These are phyloP conservation scores for Nyssa sinensis DNA, from an alignment of 148 eudicot species.

Conservation along the genomic window DNA sequence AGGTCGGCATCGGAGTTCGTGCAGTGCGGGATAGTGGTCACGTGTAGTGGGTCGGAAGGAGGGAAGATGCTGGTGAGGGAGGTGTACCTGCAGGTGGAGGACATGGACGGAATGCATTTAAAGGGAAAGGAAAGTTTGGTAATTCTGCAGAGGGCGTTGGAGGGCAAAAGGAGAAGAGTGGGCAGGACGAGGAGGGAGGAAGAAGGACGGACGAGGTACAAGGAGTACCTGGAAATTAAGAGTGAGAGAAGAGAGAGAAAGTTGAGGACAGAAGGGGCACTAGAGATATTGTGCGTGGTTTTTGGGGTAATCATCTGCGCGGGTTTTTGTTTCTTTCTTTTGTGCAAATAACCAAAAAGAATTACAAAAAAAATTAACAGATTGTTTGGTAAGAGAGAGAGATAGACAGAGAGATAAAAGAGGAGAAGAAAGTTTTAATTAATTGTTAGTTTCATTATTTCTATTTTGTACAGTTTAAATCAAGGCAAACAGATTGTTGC, in stretches of 20 bases:
- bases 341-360: not conserved
- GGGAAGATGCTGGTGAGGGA: constrained; percentile 73
- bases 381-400: no score
- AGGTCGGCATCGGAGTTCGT: constrained; percentile 22
- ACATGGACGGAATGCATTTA: constrained; percentile 57
- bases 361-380: no score
- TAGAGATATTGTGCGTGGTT: constrained; percentile 50
- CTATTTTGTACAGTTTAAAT: no score
- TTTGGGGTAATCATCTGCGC: constrained; percentile 38
- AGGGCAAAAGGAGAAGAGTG: constrained; percentile 41
- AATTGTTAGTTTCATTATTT: no score
- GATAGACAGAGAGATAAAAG: no score
- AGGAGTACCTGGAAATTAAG: constrained; percentile 45
- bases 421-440: no score
- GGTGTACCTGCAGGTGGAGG: constrained; percentile 69
- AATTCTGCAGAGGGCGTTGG: constrained; percentile 46
- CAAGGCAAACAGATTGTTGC: no score
- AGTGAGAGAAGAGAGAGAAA: constrained; percentile 48
- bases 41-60: constrained; percentile 50
- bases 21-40: constrained; percentile 56
- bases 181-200: constrained; percentile 35
- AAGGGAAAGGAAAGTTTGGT: constrained; percentile 71
- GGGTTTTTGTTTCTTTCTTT: constrained; percentile 23
- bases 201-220: constrained; percentile 37
- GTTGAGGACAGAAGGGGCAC: constrained; percentile 49